Evolutionary conservation across 73 alveolate species (phyloP).

Genomic region (Paramecium sonneborni): DNA sequence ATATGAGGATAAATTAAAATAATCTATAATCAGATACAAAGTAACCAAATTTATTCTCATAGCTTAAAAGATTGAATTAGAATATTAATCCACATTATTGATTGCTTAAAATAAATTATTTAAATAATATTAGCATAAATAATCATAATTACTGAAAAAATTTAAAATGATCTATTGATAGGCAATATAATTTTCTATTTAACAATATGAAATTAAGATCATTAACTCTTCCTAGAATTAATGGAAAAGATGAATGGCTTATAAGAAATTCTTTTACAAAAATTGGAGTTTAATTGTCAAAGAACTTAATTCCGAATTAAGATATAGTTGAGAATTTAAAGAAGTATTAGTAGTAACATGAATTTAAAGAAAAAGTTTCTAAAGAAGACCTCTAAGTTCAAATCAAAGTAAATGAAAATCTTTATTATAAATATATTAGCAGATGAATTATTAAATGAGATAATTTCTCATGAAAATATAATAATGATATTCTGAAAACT

Average conservation of each 20-base stretch:
- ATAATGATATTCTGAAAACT: conserved; percentile 14
- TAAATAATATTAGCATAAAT: not conserved
- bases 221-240: conserved; percentile 5
- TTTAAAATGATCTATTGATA: not conserved
- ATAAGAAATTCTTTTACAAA: conserved; percentile 19
- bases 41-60: not conserved
- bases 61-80: conserved; percentile 3
- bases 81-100: not conserved
- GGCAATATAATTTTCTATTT: not conserved
- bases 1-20: not conserved
- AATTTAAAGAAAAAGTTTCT: not conserved
- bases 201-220: conserved; percentile 16
- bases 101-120: not conserved
- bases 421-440: no score
- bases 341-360: not conserved
- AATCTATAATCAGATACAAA: not conserved
- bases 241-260: not conserved
- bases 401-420: no score
- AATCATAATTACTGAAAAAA: conserved; percentile 16
- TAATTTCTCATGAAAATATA: not conserved
- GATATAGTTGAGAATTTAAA: not conserved
- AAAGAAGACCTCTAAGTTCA: not conserved
- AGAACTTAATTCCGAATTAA: not conserved
- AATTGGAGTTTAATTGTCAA: not conserved
- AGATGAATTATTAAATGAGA: not conserved